A percentile compares a stretch with the other conserved stretches of the same genome.
Evolutionary conservation across 192 early-diverging fungal species (phyloP).

Genomic region (Backusella morwellensis): DNA sequence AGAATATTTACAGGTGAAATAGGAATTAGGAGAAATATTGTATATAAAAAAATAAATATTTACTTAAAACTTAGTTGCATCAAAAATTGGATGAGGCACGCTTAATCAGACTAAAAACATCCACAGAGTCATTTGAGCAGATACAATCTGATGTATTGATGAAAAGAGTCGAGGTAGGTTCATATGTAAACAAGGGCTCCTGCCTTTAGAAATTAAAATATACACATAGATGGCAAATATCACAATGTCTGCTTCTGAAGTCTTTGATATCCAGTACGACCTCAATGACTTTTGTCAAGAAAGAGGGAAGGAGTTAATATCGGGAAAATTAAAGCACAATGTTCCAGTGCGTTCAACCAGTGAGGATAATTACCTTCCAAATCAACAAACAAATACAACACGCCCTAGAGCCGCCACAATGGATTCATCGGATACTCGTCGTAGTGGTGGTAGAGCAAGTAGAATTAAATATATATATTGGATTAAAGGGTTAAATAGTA

Average conservation of each 20-base stretch:
- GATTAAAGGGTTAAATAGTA: too few species aligned
- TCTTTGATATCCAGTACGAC: conserved; percentile 6
- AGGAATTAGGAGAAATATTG: background rate
- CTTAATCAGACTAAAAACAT: conserved; percentile 12
- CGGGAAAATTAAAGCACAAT: background rate
- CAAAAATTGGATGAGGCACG: conserved; percentile 29
- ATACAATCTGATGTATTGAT: conserved; percentile 28
- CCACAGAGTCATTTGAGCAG: conserved; percentile 1
- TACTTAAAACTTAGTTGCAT: background rate
- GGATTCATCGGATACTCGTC: background rate
- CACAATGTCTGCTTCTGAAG: background rate
- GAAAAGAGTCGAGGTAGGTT: conserved; percentile 24
- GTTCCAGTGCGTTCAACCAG: background rate
- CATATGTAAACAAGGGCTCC: too few species aligned
- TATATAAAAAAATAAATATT: background rate
- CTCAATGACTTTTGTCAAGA: background rate
- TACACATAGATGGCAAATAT: background rate
- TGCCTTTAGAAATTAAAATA: too few species aligned
- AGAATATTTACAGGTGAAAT: background rate
- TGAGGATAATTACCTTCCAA: background rate
- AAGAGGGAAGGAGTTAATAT: background rate
- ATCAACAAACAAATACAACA: background rate
- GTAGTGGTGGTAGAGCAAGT: background rate
- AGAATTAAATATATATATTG: background rate
- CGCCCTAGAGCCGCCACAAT: background rate